Evolutionary conservation across 352 stramenopile genomes (phyloP).

Genomic region (Phytophthora ramorum): DNA sequence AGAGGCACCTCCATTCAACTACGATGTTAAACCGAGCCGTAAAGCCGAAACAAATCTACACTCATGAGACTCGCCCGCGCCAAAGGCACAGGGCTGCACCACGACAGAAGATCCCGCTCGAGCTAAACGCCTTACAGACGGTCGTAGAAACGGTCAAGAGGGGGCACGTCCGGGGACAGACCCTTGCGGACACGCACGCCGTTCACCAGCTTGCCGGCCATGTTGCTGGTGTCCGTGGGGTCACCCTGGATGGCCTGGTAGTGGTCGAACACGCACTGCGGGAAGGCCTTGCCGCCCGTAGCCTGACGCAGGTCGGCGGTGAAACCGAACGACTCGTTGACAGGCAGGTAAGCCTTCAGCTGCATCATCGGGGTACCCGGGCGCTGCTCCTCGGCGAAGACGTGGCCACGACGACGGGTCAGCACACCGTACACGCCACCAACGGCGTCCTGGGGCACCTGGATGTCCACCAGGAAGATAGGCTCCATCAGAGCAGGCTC

Average conservation of each 20-base stretch:
- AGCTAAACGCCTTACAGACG: conserved; percentile 95
- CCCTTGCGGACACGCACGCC: conserved; percentile 98
- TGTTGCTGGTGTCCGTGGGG: conserved; percentile 92
- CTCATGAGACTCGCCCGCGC: conserved; percentile 27
- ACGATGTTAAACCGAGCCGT: conserved; percentile 36
- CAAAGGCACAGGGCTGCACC: conserved; percentile 28
- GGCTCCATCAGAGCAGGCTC: conserved; percentile 97
- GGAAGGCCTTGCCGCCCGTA: conserved; percentile 99
- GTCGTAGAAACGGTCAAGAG: conserved; percentile 99
- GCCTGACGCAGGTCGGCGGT: conserved; percentile 97
- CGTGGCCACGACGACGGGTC: conserved; percentile 97
- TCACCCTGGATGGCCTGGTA: conserved; percentile 97
- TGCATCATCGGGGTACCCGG: conserved; percentile 99
- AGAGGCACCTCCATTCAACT: conserved; percentile 40
- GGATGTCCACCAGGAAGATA: conserved; percentile 99
- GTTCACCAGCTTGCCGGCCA: conserved; percentile 95
- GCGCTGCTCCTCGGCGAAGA: conserved; percentile 99
- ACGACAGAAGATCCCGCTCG: conserved; percentile 37
- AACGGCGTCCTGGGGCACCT: conserved; percentile 98
- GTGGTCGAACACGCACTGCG: conserved; percentile 99
- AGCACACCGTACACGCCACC: conserved; percentile 99
- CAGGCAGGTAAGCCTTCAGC: conserved; percentile 99
- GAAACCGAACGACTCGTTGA: conserved; percentile 99
- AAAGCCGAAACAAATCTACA: conserved; percentile 38
- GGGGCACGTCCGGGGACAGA: conserved; percentile 96